Percentiles rank a stretch among this genome's conserved stretches.
Conservation (phyloP, 176 grass and related monocot genomes). For the Raddia distichophylla region DNA sequence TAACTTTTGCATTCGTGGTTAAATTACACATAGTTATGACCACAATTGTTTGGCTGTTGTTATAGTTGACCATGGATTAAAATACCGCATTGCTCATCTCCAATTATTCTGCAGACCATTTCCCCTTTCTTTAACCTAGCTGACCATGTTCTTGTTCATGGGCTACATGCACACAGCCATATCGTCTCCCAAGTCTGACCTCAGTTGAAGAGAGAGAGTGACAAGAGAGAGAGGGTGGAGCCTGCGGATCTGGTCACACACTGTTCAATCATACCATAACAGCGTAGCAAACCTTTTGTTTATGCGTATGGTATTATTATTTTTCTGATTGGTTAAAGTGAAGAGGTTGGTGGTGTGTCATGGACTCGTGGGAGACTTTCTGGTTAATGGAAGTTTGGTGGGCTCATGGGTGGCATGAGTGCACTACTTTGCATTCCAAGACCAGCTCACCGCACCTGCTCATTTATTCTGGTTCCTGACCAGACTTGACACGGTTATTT, state of each 20-base stretch:
- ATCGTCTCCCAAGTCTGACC: not conserved
- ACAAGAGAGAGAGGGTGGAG: not conserved
- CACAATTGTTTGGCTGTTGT: conserved; percentile 29
- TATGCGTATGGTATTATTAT: not conserved
- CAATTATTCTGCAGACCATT: conserved; percentile 31
- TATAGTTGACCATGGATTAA: conserved; percentile 46
- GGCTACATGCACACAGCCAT: conserved; percentile 20
- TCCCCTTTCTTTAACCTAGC: not conserved
- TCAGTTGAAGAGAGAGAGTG: not conserved
- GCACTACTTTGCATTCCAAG: not conserved
- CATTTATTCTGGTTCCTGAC: conserved; percentile 41
- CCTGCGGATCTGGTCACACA: conserved; percentile 37
- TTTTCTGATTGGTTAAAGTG: conserved; percentile 20
- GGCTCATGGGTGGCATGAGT: conserved; percentile 36
- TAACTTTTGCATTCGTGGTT: conserved; percentile 13
- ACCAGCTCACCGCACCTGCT: conserved; percentile 6
- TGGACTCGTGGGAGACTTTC: conserved; percentile 46
- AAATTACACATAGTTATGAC: not conserved
- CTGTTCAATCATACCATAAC: conserved; percentile 10
- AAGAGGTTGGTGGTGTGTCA: conserved; percentile 51
- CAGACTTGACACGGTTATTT: conserved; percentile 49
- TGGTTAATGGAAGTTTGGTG: conserved; percentile 43
- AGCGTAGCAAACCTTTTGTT: conserved; percentile 18
- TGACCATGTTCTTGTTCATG: conserved; percentile 46
- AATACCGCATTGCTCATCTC: conserved; percentile 34